Evolutionary conservation across 805 yeast genomes (phyloP), one percentile per base, ranked within the genome.

Genomic region (Jamesozyma piceae): DNA sequence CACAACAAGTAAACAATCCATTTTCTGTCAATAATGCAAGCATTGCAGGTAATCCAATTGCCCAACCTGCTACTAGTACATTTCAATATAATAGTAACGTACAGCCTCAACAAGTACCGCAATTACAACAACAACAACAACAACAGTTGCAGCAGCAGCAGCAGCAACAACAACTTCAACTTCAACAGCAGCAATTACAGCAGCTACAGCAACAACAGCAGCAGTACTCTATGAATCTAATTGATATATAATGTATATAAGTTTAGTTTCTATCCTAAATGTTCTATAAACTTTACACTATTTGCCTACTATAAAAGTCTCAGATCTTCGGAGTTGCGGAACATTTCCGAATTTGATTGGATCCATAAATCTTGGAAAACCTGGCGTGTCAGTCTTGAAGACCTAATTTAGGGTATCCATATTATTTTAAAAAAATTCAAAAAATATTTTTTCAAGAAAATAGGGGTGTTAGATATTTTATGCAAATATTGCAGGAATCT

Each of bases 181-280:
- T 9, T 6, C 34, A 31, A 10, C 37, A 22, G 17, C 28, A 5
- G 13, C 35, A 34, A 21, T 17, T n/a, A 21, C 18, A 5, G 26
- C 38, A 11, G 10, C 28, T 8, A 24, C 28, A 24, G 11, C 28
- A 6, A 6, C 33, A 43, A 34, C 45, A 39, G 31, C 51, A 39
- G 35, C 43, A 34, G 10, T 33, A 21, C 22, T 33, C 34, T 26
- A 14, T 46, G 15, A 56, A 56, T 39, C 49, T 58, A 39, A 60
- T 60, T 43, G 64, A 60, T 53, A 57, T 60, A 42, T 60, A 45
- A 50, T 5, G n/a, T n/a, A n/a, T n/a, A n/a, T n/a, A n/a, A n/a
- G n/a, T n/a, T n/a, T n/a, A n/a, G n/a, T n/a, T n/a, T n/a, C n/a
- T n/a, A n/a, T n/a, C n/a, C n/a, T n/a, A n/a, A n/a, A n/a, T n/a